A percentile compares a stretch with the other conserved stretches of the same genome.
These are phyloP conservation scores for Trichoderma pleuroti DNA, from an alignment of 2,329 filamentous ascomycete species.

Conservation along the genomic window DNA sequence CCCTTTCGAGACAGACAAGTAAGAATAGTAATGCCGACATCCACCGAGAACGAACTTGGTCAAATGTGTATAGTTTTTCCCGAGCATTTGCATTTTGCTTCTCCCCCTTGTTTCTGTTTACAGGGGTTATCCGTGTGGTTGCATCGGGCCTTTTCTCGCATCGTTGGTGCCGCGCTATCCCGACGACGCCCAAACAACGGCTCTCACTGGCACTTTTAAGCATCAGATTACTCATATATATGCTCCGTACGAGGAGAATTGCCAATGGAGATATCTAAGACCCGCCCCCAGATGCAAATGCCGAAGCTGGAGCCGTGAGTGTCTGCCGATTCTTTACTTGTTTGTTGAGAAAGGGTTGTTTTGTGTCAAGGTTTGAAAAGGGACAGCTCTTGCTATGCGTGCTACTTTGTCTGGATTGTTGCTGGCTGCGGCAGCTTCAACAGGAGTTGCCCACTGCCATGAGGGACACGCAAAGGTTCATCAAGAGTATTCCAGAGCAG, in stretches of 20 bases:
- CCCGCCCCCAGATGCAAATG: not conserved
- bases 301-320: not conserved
- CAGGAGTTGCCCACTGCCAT: not conserved
- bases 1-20: not conserved
- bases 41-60: not conserved
- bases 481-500: not conserved
- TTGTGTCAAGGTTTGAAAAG: not conserved
- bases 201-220: not conserved
- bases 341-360: fast-evolving
- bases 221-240: not conserved
- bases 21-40: not conserved
- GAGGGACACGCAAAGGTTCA: not conserved
- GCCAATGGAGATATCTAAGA: not conserved
- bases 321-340: not conserved
- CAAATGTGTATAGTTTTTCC: not conserved
- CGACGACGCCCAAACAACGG: not conserved
- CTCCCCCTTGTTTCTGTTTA: not conserved
- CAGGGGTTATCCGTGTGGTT: not conserved
- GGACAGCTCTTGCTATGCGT: not conserved
- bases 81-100: not conserved
- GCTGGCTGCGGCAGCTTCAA: not conserved
- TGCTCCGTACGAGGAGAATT: not conserved
- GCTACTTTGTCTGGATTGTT: not conserved
- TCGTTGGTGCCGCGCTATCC: not conserved
- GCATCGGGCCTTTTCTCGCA: not conserved